Conservation (phyloP, 1,284 basidiomycete genomes). For the Apiotrichum laibachii region DNA sequence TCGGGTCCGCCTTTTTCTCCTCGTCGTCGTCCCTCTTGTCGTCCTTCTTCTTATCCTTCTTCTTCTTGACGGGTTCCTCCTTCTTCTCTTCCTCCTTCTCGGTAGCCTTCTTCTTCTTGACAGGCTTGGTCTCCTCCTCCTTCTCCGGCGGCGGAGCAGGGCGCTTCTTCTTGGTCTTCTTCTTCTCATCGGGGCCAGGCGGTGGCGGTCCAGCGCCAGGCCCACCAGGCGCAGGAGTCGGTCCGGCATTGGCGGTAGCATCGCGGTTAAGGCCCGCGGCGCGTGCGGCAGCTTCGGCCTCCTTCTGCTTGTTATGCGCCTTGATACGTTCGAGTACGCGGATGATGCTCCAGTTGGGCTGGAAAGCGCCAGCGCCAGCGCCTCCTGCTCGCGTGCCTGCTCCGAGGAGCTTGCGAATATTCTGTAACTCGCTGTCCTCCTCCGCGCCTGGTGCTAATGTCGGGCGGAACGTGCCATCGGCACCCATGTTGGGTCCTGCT, state of each 20-base stretch:
- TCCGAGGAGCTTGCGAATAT: conserved; percentile 36
- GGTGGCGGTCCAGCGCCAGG: conserved; percentile 1
- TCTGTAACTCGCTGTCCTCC: conserved; percentile 31
- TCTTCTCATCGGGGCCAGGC: conserved; percentile 7
- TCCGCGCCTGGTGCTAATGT: conserved; percentile 12
- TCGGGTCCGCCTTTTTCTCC: background rate
- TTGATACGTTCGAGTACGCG: conserved; percentile 33
- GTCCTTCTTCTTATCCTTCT: background rate
- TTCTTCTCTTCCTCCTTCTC: conserved; percentile 7
- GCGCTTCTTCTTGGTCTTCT: conserved; percentile 15
- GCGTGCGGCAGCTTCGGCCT: conserved; percentile 17
- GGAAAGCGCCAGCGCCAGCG: conserved; percentile 26
- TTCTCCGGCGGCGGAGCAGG: conserved; percentile 3
- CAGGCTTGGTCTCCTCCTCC: conserved; percentile 12
- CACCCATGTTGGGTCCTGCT: conserved; percentile 35
- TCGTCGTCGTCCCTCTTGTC: conserved; percentile 1
- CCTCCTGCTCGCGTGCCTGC: conserved; percentile 27
- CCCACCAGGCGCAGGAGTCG: background rate
- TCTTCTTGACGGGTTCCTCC: background rate
- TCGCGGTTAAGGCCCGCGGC: conserved; percentile 4
- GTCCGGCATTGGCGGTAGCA: background rate
- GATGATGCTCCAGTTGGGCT: conserved; percentile 43
- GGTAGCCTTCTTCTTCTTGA: conserved; percentile 8
- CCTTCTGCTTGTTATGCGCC: conserved; percentile 19
- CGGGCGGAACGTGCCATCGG: conserved; percentile 38